A percentile compares a stretch with the other conserved stretches of the same genome.
Evolutionary conservation across 1,139 yeast genomes (phyloP).

Genomic region (Lodderomyces metapsilosis): DNA sequence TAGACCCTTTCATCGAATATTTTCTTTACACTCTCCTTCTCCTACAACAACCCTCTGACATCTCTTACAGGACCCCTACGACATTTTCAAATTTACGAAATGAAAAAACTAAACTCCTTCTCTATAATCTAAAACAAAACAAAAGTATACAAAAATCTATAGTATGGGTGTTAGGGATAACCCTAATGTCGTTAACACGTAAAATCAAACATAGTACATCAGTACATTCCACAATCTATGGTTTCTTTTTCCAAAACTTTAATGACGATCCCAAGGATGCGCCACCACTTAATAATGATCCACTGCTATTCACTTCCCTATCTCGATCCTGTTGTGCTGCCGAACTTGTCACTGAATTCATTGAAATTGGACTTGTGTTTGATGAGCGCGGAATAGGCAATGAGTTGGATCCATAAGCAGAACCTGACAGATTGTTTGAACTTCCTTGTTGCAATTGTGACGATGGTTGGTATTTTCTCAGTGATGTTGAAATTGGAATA

Average conservation of each 20-base stretch:
- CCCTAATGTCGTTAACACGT: no score
- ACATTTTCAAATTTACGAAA: no score
- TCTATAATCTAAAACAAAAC: not conserved
- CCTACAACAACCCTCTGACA: no score
- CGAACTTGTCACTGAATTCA: not conserved
- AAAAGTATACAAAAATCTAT: not conserved
- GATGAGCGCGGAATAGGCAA: slow-evolving; percentile 2
- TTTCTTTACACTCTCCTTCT: no score
- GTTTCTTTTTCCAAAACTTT: slow-evolving; percentile 15
- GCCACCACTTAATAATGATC: not conserved
- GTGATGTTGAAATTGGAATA: slow-evolving; percentile 6
- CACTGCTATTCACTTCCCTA: slow-evolving; percentile 2
- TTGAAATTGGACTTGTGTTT: slow-evolving; percentile 10
- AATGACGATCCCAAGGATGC: slow-evolving; percentile 9
- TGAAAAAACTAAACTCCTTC: not conserved
- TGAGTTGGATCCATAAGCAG: not conserved
- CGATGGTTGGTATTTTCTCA: slow-evolving; percentile 5
- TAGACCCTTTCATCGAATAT: no score
- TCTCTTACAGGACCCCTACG: no score
- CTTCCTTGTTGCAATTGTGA: slow-evolving; percentile 17
- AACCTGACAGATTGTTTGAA: not conserved
- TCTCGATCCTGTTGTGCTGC: not conserved
- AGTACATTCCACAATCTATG: not conserved
- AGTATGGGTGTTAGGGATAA: no score
- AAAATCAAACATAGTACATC: no score